Percentiles rank a stretch among this genome's conserved stretches.
These are phyloP conservation scores for Starmera caribaea DNA, from an alignment of 805 yeast genomes.

Conservation along the genomic window DNA sequence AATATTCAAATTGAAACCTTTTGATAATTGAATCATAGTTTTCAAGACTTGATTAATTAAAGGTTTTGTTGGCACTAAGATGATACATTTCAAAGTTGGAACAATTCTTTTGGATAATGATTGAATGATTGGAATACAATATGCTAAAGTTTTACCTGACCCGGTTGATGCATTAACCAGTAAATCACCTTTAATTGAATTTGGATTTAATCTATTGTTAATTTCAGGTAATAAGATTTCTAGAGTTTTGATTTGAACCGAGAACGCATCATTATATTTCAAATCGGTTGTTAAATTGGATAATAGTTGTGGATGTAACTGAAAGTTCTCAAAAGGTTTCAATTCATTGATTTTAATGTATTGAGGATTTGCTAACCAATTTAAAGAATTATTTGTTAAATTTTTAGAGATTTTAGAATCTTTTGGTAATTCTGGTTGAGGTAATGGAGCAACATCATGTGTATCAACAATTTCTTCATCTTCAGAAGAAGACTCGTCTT, in stretches of 20 bases:
- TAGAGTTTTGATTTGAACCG: constrained; percentile 66
- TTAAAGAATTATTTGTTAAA: constrained; percentile 28
- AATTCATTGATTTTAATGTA: constrained; percentile 40
- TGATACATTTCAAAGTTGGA: constrained; percentile 64
- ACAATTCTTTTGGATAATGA: constrained; percentile 52
- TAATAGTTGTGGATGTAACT: constrained; percentile 31
- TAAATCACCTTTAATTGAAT: constrained; percentile 48
- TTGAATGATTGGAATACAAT: constrained; percentile 75
- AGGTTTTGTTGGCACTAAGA: constrained; percentile 87
- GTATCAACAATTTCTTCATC: constrained; percentile 19
- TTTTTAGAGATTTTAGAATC: constrained; percentile 32
- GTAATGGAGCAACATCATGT: constrained; percentile 59
- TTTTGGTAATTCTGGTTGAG: constrained; percentile 68
- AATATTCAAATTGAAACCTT: constrained; percentile 59
- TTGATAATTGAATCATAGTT: constrained; percentile 48
- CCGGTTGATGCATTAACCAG: constrained; percentile 94
- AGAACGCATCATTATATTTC: constrained; percentile 52
- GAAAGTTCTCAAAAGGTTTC: constrained; percentile 39
- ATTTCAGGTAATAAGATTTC: constrained; percentile 39
- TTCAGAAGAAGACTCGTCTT: constrained; percentile 11
- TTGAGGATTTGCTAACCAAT: constrained; percentile 63
- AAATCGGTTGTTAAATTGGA: constrained; percentile 32
- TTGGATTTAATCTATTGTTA: constrained; percentile 17
- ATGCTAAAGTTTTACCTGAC: constrained; percentile 90
- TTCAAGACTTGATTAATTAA: constrained; percentile 72